Evolutionary conservation across 768 basidiomycete species (phyloP).

Genomic region (Phlebiopsis flavidoalba): DNA sequence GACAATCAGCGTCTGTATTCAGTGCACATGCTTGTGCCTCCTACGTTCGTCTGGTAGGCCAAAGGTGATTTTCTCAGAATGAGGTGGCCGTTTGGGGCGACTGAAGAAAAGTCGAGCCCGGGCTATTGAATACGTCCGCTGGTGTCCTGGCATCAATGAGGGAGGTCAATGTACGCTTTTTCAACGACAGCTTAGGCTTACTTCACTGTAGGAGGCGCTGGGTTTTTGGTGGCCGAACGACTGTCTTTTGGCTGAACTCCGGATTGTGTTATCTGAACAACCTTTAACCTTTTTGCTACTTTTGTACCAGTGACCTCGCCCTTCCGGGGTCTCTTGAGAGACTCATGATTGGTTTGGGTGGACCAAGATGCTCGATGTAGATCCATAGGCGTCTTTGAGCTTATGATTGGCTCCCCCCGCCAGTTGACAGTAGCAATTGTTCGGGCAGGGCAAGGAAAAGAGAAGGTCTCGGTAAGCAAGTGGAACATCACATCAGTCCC

Average conservation of each 20-base stretch:
- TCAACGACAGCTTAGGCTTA: neutral
- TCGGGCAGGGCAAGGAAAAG: constrained; percentile 75
- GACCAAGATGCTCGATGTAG: neutral
- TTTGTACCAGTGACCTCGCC: neutral
- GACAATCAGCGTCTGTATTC: neutral
- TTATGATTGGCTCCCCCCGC: constrained; percentile 66
- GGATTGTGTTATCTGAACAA: neutral
- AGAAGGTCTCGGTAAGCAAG: constrained; percentile 67
- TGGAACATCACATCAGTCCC: constrained; percentile 76
- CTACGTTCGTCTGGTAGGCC: constrained; percentile 69
- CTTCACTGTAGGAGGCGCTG: neutral
- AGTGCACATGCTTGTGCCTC: constrained; percentile 14
- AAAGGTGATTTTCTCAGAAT: constrained; percentile 44
- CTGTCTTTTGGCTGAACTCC: neutral
- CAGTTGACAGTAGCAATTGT: constrained; percentile 81
- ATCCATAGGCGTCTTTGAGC: constrained; percentile 16
- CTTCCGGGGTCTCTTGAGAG: neutral
- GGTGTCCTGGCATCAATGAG: constrained; percentile 26
- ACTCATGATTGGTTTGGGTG: neutral
- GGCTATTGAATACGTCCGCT: constrained; percentile 44
- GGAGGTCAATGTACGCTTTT: neutral
- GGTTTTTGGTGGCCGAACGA: neutral
- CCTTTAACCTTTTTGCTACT: constrained; percentile 16
- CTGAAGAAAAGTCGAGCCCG: constrained; percentile 67
- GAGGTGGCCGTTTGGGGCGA: constrained; percentile 47